Conservation (phyloP, 192 early-diverging fungal genomes). For the Dimargaris verticillata region DNA sequence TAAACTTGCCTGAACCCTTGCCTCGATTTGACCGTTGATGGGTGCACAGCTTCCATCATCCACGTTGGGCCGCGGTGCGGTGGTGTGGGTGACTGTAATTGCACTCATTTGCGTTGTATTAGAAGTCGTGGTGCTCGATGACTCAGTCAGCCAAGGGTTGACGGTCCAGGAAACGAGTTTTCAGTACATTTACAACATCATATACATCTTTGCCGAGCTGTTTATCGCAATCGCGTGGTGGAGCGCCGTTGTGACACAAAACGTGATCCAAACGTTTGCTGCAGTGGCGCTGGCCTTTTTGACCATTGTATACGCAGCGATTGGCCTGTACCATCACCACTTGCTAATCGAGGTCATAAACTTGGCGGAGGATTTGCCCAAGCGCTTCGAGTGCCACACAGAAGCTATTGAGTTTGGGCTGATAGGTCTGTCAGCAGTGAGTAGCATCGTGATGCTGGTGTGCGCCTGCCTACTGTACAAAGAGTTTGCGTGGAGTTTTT, state of each 20-base stretch:
- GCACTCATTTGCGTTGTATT: too few relatives aligned
- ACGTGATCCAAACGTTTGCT: not conserved
- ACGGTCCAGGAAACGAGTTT: too few relatives aligned
- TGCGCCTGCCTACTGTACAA: conserved; percentile 30
- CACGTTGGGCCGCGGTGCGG: too few relatives aligned
- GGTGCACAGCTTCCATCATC: too few relatives aligned
- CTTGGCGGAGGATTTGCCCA: not conserved
- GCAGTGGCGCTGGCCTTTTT: not conserved
- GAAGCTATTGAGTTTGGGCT: not conserved
- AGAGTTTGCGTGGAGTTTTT: conserved; percentile 69
- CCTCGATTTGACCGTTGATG: too few relatives aligned
- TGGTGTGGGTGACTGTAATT: too few relatives aligned
- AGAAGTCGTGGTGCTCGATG: too few relatives aligned
- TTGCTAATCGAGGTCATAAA: not conserved
- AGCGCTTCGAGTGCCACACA: not conserved
- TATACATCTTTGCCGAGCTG: not conserved
- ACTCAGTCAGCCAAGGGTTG: too few relatives aligned
- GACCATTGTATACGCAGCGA: not conserved
- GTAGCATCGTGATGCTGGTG: not conserved
- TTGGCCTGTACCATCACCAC: not conserved
- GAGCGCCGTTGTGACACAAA: not conserved
- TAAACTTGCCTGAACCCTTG: too few relatives aligned
- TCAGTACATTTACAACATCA: not conserved
- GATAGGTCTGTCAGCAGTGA: not conserved
- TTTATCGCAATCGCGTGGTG: not conserved